These are phyloP conservation scores for Zygosaccharomyces gambellarensis DNA, from an alignment of 805 yeast genomes.

Conservation along the genomic window DNA sequence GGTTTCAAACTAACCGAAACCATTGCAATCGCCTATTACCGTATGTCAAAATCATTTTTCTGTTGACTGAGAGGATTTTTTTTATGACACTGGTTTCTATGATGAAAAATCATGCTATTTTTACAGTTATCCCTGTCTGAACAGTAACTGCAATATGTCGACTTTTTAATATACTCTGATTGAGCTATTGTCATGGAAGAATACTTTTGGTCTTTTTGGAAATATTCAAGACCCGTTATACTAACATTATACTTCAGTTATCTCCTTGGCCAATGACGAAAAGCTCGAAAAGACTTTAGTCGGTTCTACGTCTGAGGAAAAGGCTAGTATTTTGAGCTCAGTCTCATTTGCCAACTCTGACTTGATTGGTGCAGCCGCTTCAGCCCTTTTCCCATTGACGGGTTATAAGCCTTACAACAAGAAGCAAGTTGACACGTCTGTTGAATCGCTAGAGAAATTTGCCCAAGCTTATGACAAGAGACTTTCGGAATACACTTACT, in stretches of 20 bases:
- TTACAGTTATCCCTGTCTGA: conserved; percentile 41
- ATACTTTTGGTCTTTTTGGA: neutral
- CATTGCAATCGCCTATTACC: conserved; percentile 56
- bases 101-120: conserved; percentile 32
- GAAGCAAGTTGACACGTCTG: conserved; percentile 50
- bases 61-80: neutral
- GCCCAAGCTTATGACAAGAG: conserved; percentile 50
- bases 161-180: conserved; percentile 28
- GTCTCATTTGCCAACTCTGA: conserved; percentile 71
- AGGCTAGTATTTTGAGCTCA: conserved; percentile 66
- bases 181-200: neutral
- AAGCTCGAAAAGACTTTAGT: conserved; percentile 39
- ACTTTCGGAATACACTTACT: conserved; percentile 59
- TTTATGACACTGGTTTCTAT: conserved; percentile 11
- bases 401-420: conserved; percentile 78
- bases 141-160: conserved; percentile 31
- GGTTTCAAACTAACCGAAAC: conserved; percentile 69
- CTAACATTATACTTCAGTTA: conserved; percentile 22
- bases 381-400: conserved; percentile 49
- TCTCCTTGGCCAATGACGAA: conserved; percentile 35
- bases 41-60: conserved; percentile 19
- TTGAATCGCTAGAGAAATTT: conserved; percentile 37
- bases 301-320: conserved; percentile 62
- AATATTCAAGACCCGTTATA: conserved; percentile 1
- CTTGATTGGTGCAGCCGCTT: conserved; percentile 43